Evolutionary conservation across 768 basidiomycete genomes (phyloP), one percentile per base, ranked within the genome.

Genomic region (Tricholoma matsutake): DNA sequence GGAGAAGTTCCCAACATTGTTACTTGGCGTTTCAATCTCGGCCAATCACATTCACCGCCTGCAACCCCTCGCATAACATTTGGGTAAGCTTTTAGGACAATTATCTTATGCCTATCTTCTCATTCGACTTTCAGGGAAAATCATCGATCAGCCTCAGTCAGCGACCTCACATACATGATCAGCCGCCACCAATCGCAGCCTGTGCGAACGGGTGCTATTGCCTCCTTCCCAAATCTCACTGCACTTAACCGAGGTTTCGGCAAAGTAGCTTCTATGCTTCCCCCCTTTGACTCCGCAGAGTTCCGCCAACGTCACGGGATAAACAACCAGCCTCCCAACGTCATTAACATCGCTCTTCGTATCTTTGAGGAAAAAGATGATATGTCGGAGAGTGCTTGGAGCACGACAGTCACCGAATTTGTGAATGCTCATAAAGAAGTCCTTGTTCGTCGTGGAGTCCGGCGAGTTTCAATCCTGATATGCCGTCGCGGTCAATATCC

Each of bases 21-120:
- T 25, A 93, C 88, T 5, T 98, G 97, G 97, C 85, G 92, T 41
- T 99, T 99, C 86, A 96, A 94, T 72, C 83, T 98, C 47, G 92
- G 94, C 49, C 89, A 88, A 70, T 88, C 91, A 1, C 90, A 91
- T 71, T 91, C 91, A 16, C 90, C 91, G 32, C 93, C 93, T 1
- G 81, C 90, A 4, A 96, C 94, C 3, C 94, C 94, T 58, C 83
- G 83, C 29, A 77, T 91, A 52, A 74, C 78, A 61, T 69, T 74
- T 57, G 78, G 78, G 86, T 86, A 69, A 54, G 77, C 71, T 18
- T 14, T 1, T 25, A 41, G 13, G 18, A 31, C 31, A 6, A 25
- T 43, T 32, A 32, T 58, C 28, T 56, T 14, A 29, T 37, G 14
- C 9, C 28, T 39, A 31, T 14, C 4, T 59, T 52, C 11, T 63